Evolutionary conservation across 768 basidiomycete genomes (phyloP).

Genomic region (Boletus vinaceobasis): DNA sequence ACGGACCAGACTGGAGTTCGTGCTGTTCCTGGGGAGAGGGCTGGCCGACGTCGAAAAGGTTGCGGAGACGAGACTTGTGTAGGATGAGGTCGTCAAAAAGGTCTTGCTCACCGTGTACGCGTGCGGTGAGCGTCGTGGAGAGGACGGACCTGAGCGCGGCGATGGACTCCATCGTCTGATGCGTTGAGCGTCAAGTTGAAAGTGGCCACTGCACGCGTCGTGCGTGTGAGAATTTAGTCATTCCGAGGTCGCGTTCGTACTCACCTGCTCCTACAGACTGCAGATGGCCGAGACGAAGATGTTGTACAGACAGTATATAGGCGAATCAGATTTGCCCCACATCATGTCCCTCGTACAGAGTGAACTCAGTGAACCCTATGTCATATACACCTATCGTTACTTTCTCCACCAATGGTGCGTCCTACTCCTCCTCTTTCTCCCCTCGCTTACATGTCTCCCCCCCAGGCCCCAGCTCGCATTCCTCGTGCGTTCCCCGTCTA

Average conservation of each 20-base stretch:
- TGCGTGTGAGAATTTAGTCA: background rate
- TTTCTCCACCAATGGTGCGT: conserved; percentile 94
- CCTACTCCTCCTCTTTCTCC: too few relatives aligned
- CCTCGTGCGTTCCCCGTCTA: conserved; percentile 42
- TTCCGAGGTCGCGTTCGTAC: background rate
- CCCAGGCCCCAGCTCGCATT: conserved; percentile 86
- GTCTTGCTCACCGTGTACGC: conserved; percentile 61
- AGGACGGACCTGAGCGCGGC: conserved; percentile 54
- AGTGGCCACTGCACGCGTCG: background rate
- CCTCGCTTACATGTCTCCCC: conserved; percentile 1
- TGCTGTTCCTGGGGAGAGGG: conserved; percentile 61
- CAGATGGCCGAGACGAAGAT: conserved; percentile 36
- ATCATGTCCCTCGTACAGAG: conserved; percentile 87
- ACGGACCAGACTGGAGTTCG: conserved; percentile 57
- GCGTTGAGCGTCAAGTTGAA: background rate
- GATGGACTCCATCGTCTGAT: conserved; percentile 51
- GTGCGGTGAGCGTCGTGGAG: conserved; percentile 43
- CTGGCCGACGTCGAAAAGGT: conserved; percentile 63
- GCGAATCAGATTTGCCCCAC: conserved; percentile 74
- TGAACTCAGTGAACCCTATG: conserved; percentile 94
- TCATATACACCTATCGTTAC: conserved; percentile 94
- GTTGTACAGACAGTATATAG: conserved; percentile 67
- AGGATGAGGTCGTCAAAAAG: conserved; percentile 72
- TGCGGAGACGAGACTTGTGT: conserved; percentile 59
- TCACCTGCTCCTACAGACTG: background rate